These are phyloP conservation scores for Spirogloea muscicola DNA, from an alignment of 139 green algal genomes.

Conservation along the genomic window DNA sequence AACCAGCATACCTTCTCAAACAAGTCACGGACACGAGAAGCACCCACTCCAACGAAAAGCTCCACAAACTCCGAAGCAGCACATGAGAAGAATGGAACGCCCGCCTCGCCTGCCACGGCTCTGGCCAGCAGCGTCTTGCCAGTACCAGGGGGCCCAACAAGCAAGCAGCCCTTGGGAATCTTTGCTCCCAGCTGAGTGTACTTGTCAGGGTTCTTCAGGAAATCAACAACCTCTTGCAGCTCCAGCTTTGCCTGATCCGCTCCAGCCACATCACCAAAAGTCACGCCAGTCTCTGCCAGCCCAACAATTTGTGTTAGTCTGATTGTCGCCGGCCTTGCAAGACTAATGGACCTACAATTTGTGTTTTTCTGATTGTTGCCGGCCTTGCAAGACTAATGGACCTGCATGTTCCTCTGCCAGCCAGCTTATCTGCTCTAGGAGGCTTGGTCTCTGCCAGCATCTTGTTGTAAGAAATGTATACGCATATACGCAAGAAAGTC, in stretches of 20 bases:
- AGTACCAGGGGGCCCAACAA: slow-evolving; percentile 84
- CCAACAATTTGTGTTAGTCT: too few species aligned
- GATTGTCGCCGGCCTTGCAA: too few species aligned
- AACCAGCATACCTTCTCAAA: slow-evolving; percentile 65
- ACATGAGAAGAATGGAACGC: slow-evolving; percentile 97
- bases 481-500: too few species aligned
- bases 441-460: too few species aligned
- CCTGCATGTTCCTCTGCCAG: too few species aligned
- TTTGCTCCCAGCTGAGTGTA: slow-evolving; percentile 89
- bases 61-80: slow-evolving; percentile 87
- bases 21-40: slow-evolving; percentile 83
- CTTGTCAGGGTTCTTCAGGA: slow-evolving; percentile 94
- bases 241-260: slow-evolving; percentile 96
- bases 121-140: slow-evolving; percentile 85
- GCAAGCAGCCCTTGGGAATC: slow-evolving; percentile 92
- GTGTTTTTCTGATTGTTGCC: too few species aligned
- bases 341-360: too few species aligned
- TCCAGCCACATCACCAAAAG: slow-evolving; percentile 90
- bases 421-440: too few species aligned
- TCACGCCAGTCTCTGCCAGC: slow-evolving; percentile 89
- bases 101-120: slow-evolving; percentile 89
- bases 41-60: slow-evolving; percentile 96
- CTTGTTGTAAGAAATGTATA: too few species aligned
- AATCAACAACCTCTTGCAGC: slow-evolving; percentile 91
- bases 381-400: too few species aligned